Conservation (phyloP, 768 basidiomycete genomes). For the Mycena indigotica region DNA sequence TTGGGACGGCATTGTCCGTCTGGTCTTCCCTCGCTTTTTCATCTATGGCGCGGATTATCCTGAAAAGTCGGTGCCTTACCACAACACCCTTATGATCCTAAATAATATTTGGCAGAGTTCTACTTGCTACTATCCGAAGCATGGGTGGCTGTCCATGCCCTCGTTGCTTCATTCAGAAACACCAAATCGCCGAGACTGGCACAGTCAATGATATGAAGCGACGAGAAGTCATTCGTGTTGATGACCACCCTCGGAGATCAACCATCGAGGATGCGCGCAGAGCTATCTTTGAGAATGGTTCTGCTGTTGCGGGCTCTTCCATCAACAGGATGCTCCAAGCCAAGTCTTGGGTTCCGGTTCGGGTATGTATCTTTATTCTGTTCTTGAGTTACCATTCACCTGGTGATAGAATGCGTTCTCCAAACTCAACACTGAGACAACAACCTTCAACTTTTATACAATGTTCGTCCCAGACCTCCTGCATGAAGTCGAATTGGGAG, state of each 20-base stretch:
- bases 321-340: not conserved
- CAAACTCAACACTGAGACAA: not conserved
- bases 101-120: too few species aligned
- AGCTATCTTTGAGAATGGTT: too few species aligned
- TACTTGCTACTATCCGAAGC: conserved; percentile 25
- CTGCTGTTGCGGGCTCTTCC: not conserved
- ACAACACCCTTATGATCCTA: too few species aligned
- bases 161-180: too few species aligned
- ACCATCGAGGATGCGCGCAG: not conserved
- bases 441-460: conserved; percentile 29
- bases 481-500: conserved; percentile 44
- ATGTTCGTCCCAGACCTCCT: too few species aligned
- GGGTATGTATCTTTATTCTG: not conserved
- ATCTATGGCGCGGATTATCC: not conserved
- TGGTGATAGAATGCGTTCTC: too few species aligned
- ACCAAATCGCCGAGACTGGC: too few species aligned
- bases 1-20: not conserved
- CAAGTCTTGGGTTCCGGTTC: conserved; percentile 1
- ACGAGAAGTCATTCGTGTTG: too few species aligned
- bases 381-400: too few species aligned
- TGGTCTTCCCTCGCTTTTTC: not conserved
- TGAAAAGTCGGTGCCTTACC: too few species aligned
- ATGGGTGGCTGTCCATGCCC: too few species aligned
- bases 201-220: too few species aligned
- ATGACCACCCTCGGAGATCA: not conserved